Evolutionary conservation across 2,329 filamentous ascomycete species (phyloP), one percentile per base, ranked within the genome.

Genomic region (Davidsoniella neocaledoniae): DNA sequence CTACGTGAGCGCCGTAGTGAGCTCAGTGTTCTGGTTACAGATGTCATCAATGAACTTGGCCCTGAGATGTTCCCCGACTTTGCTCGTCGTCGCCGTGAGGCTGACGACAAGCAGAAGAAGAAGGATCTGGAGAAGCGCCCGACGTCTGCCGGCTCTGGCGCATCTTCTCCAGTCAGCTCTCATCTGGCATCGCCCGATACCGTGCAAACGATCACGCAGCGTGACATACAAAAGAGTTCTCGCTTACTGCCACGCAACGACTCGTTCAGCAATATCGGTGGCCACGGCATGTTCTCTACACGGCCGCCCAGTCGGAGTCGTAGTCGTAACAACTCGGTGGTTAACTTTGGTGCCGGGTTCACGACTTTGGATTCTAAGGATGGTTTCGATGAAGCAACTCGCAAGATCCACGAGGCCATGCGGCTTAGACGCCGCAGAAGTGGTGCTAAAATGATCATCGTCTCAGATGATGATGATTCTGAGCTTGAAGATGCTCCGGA

Each of bases 51-150:
- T 65, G 86, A 84, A 16, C 78, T 98, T 10, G 91, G 91, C 0
- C 91, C 91, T 0, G 88, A 96, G 61, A 81, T 98, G 69, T 98
- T 93, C 67, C 82, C 87, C n/a, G 91, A 98, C 67, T 98, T 94
- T 60, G 85, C 91, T 58, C 75, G 80, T 54, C 74, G 77, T 10
- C 77, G 86, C 33, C 74, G 91, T 51, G 68, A 90, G 26, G 68
- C 72, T 3, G 76, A 80, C 55, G 46, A 48, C 8, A 53, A 53
- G 46, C 47, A 49, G 29, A 44, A 49, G 47, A 42, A 40, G 7
- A 53, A 49, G 43, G 43, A 42, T 16, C 23, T 29, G 8, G 67
- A 74, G 36, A 66, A 67, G 51, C 56, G 58, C 5, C 52, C 51
- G 59, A 56, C 56, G 43, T 54, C 52, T 46, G 33, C 36, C 53